Evolutionary conservation across 495 filamentous ascomycete genomes (phyloP).

Genomic region (Neurospora sp.): DNA sequence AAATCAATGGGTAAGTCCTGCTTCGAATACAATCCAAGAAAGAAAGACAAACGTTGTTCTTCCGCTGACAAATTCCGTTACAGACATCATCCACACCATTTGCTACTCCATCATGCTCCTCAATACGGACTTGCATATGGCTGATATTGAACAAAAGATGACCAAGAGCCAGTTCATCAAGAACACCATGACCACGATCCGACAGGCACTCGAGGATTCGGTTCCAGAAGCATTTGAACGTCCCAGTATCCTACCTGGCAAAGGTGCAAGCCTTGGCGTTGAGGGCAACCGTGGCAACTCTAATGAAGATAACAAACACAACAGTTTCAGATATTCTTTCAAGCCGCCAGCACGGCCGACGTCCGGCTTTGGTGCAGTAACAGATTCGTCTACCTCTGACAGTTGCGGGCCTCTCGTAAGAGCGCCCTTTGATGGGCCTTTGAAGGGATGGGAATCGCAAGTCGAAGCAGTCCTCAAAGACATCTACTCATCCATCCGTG

Average conservation of each 20-base stretch:
- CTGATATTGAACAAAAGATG: slow-evolving; percentile 95
- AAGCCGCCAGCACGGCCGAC: slow-evolving; percentile 36
- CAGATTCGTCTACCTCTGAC: slow-evolving; percentile 23
- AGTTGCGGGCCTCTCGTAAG: slow-evolving; percentile 64
- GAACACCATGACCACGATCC: slow-evolving; percentile 89
- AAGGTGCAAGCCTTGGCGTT: slow-evolving; percentile 13
- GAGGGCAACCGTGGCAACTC: slow-evolving; percentile 23
- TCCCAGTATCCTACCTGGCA: slow-evolving; percentile 35
- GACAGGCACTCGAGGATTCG: slow-evolving; percentile 60
- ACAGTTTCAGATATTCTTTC: slow-evolving; percentile 35
- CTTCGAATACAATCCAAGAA: background rate
- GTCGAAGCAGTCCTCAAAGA: slow-evolving; percentile 84
- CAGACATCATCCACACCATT: slow-evolving; percentile 94
- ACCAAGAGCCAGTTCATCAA: slow-evolving; percentile 87
- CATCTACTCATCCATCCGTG: slow-evolving; percentile 82
- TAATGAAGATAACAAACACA: slow-evolving; percentile 34
- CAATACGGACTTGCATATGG: slow-evolving; percentile 92
- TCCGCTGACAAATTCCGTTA: background rate
- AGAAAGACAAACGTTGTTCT: background rate
- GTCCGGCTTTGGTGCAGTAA: slow-evolving; percentile 28
- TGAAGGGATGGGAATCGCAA: slow-evolving; percentile 80
- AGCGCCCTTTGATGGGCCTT: slow-evolving; percentile 62
- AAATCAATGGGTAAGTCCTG: slow-evolving; percentile 62
- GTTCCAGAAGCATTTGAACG: slow-evolving; percentile 55
- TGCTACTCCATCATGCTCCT: slow-evolving; percentile 91